A percentile compares a stretch with the other conserved stretches of the same genome.
Evolutionary conservation across 345 rosid species (phyloP).

Genomic region (Melaleuca quinquenervia): DNA sequence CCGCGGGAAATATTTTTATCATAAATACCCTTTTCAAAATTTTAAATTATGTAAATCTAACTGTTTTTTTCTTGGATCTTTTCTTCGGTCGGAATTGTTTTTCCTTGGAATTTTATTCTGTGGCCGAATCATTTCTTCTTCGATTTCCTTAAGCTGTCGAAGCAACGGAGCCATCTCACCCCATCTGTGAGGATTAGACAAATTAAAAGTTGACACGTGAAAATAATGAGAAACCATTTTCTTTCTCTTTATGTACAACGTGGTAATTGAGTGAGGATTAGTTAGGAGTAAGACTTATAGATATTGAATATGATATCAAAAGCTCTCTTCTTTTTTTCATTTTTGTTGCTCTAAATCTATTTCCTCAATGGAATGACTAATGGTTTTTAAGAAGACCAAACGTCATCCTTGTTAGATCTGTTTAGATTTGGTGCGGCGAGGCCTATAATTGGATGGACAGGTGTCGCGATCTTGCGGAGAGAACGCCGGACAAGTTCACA

Average conservation of each 20-base stretch:
- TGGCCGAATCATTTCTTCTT: too few species aligned
- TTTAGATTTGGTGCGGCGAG: neutral
- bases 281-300: neutral
- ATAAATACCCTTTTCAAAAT: neutral
- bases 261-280: neutral
- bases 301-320: neutral
- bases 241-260: rapidly evolving
- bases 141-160: too few species aligned
- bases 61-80: too few species aligned
- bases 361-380: neutral
- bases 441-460: neutral
- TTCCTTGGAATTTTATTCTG: too few species aligned
- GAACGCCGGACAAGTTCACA: neutral
- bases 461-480: neutral
- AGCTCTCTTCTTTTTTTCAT: neutral
- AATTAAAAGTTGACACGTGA: neutral
- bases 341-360: neutral
- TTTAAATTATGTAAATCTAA: neutral
- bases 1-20: neutral
- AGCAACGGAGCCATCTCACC: too few species aligned
- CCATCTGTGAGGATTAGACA: neutral
- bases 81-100: too few species aligned
- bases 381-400: neutral
- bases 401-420: neutral
- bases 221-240: neutral